These are phyloP conservation scores for Gnomoniopsis sp. DNA, from an alignment of 2,329 filamentous ascomycete genomes.

Conservation along the genomic window DNA sequence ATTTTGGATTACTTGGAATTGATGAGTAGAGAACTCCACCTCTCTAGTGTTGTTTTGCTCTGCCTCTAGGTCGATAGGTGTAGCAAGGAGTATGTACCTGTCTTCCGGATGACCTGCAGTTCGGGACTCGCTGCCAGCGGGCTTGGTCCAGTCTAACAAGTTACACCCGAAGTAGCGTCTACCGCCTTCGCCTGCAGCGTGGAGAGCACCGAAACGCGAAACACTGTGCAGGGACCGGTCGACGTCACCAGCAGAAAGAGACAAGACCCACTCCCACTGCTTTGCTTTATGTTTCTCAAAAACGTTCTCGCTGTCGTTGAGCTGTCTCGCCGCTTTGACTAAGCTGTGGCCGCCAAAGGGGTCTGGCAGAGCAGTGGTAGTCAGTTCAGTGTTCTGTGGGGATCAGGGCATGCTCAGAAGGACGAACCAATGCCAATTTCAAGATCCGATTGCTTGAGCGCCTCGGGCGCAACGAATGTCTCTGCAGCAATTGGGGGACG, in stretches of 20 bases:
- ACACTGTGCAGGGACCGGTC: slow-evolving; percentile 2
- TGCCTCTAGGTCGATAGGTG: slow-evolving; percentile 31
- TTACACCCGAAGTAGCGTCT: slow-evolving; percentile 33
- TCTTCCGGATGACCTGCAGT: slow-evolving; percentile 28
- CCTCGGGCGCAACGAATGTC: slow-evolving; percentile 15
- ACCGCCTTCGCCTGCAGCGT: background rate
- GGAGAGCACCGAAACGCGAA: background rate
- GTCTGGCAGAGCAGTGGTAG: background rate
- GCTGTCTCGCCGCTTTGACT: slow-evolving; percentile 14
- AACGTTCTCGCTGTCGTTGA: slow-evolving; percentile 27
- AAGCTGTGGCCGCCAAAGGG: slow-evolving; percentile 12
- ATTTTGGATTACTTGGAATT: slow-evolving; percentile 9
- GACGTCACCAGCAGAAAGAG: slow-evolving; percentile 29
- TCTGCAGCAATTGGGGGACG: slow-evolving; percentile 12
- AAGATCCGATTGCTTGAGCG: background rate
- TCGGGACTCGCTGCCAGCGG: slow-evolving; percentile 22
- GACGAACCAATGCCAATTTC: slow-evolving; percentile 5
- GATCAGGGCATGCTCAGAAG: background rate
- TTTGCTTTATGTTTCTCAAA: slow-evolving; percentile 42
- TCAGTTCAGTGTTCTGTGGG: background rate
- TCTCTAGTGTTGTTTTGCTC: background rate
- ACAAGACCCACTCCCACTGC: slow-evolving; percentile 49
- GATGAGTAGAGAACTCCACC: slow-evolving; percentile 4
- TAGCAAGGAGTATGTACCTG: slow-evolving; percentile 46
- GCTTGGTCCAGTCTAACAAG: slow-evolving; percentile 38